Evolutionary conservation across 257 asterid genomes (phyloP).

Genomic region (Primulina huaijiensis): DNA sequence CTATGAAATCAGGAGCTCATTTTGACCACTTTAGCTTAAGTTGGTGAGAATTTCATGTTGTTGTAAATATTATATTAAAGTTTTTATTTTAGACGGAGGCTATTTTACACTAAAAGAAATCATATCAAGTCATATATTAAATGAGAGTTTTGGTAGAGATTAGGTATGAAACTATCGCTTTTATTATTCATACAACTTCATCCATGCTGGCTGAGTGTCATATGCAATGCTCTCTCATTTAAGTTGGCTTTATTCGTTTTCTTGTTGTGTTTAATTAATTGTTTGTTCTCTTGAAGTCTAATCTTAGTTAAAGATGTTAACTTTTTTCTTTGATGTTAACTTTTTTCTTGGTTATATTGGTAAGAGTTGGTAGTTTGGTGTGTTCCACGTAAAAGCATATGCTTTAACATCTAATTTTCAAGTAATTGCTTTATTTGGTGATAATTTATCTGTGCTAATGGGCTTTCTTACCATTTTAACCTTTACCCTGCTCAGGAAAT

Average conservation of each 20-base stretch:
- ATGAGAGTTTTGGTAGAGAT: not conserved
- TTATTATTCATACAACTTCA: not conserved
- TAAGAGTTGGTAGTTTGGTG: not conserved
- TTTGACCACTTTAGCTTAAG: not conserved
- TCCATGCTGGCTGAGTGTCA: not conserved
- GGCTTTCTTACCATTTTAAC: not conserved
- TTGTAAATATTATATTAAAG: not conserved
- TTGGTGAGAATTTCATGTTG: not conserved
- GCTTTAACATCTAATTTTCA: not conserved
- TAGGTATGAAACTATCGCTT: not conserved
- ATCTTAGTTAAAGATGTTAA: not conserved
- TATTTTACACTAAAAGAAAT: not conserved
- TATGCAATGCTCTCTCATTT: not conserved
- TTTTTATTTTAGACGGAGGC: not conserved
- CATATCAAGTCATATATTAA: not conserved
- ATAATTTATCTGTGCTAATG: not conserved
- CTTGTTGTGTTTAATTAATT: not conserved
- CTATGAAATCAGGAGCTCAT: not conserved
- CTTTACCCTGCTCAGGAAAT: conserved; percentile 28
- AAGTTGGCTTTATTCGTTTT: not conserved
- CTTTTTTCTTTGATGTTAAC: too few relatives aligned
- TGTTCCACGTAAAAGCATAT: not conserved
- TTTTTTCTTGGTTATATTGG: not conserved
- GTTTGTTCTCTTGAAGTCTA: not conserved
- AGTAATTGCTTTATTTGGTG: not conserved